Evolutionary conservation across 495 filamentous ascomycete species (phyloP).

Genomic region (Pyronema domesticum): DNA sequence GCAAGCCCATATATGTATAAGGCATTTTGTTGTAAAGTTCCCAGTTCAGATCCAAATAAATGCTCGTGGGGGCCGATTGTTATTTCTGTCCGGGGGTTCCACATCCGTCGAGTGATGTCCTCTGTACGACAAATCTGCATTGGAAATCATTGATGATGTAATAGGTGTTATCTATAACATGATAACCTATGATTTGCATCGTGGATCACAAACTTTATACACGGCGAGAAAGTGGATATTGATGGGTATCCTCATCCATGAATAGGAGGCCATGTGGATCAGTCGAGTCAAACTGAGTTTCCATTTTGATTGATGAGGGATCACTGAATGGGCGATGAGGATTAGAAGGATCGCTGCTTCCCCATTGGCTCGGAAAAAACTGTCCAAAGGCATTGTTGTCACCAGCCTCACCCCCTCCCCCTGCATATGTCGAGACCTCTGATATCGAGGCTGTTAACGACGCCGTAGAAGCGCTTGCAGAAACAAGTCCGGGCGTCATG

Average conservation of each 20-base stretch:
- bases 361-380: conserved; percentile 16
- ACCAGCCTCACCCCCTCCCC: neutral
- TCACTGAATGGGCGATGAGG: neutral
- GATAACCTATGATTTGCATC: too few species aligned
- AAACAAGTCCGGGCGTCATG: conserved; percentile 16
- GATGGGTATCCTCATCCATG: conserved; percentile 6
- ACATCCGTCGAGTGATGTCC: too few species aligned
- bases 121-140: too few species aligned
- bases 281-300: neutral
- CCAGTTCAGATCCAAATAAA: too few species aligned
- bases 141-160: too few species aligned
- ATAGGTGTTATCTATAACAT: too few species aligned
- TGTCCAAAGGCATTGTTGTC: neutral
- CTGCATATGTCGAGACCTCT: conserved; percentile 17
- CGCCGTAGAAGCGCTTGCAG: conserved; percentile 21
- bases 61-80: too few species aligned
- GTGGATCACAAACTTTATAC: too few species aligned
- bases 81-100: too few species aligned
- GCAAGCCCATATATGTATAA: too few species aligned
- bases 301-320: neutral
- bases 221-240: conserved; percentile 3
- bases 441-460: conserved; percentile 22
- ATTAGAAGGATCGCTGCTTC: neutral
- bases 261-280: neutral
- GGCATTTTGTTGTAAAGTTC: too few species aligned